A percentile compares a stretch with the other conserved stretches of the same genome.
Conservation (phyloP, 306 rosid species). For the Gillenia trifoliata region DNA sequence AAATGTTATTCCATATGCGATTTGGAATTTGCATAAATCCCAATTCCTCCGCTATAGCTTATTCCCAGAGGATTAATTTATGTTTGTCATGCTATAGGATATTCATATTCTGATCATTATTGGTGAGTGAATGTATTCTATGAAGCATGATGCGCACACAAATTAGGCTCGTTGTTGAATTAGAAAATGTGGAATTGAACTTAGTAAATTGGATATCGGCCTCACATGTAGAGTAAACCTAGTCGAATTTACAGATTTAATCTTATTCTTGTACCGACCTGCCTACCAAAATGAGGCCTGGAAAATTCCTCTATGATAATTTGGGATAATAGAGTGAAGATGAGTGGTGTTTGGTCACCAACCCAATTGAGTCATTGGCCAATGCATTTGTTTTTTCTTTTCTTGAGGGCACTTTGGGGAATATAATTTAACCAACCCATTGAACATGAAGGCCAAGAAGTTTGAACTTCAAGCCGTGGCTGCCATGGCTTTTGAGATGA, state of each 20-base stretch:
- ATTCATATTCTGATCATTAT: neutral
- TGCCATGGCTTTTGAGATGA: neutral
- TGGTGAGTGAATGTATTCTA: neutral
- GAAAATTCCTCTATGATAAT: neutral
- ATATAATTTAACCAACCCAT: neutral
- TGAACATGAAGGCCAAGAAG: neutral
- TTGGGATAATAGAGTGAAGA: neutral
- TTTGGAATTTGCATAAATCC: neutral
- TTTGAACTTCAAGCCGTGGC: neutral
- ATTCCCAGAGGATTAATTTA: too few species aligned
- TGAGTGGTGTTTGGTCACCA: conserved; percentile 7
- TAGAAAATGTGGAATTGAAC: too few species aligned
- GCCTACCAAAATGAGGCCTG: too few species aligned
- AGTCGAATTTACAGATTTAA: too few species aligned
- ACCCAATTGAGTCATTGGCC: conserved; percentile 1
- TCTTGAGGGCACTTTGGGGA: neutral
- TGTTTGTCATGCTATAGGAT: too few species aligned
- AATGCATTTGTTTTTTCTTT: neutral
- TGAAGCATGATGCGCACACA: too few species aligned
- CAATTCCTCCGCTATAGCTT: too few species aligned
- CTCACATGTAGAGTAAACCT: too few species aligned
- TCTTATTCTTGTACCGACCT: too few species aligned
- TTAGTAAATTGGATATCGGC: too few species aligned
- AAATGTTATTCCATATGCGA: neutral
- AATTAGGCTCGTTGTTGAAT: too few species aligned